phyloP scores from a whole-genome alignment of 108 stramenopile species.

The Pseudonitzschia multiseries region DNA sequence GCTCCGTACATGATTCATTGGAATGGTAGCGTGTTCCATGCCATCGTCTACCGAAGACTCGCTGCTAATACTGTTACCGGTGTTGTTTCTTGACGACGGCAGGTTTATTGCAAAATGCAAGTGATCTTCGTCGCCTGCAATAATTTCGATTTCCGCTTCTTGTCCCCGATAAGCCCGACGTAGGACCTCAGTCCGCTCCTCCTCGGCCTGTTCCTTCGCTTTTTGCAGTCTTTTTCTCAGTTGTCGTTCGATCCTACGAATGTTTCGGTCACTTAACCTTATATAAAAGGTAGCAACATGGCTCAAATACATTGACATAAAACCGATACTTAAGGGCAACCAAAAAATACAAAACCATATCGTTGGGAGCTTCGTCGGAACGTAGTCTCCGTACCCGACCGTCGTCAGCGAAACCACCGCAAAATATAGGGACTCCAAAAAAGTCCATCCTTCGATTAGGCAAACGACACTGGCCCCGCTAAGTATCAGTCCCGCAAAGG shows the following conservation, averaged over 20 bases:
- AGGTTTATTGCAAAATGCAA: neutral
- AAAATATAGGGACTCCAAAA: slow-evolving; percentile 80
- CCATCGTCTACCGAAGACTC: neutral
- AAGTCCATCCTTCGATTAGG: slow-evolving; percentile 77
- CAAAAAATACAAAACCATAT: slow-evolving; percentile 83
- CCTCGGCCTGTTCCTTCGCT: slow-evolving; percentile 50
- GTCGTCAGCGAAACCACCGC: slow-evolving; percentile 82
- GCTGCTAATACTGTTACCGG: neutral
- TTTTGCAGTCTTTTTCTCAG: slow-evolving; percentile 57
- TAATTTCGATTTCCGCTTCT: slow-evolving; percentile 32
- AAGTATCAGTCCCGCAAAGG: slow-evolving; percentile 71
- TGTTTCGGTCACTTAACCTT: slow-evolving; percentile 68
- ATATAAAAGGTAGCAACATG: slow-evolving; percentile 85
- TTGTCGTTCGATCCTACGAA: slow-evolving; percentile 62
- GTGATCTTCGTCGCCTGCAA: neutral
- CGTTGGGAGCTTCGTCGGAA: slow-evolving; percentile 58
- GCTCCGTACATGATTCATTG: slow-evolving; percentile 20
- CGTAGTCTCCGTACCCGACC: slow-evolving; percentile 76
- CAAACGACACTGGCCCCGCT: slow-evolving; percentile 78
- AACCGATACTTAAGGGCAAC: slow-evolving; percentile 80
- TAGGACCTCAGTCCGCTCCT: slow-evolving; percentile 40
- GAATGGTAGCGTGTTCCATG: slow-evolving; percentile 15
- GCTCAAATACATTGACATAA: slow-evolving; percentile 73
- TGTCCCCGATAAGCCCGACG: slow-evolving; percentile 44
- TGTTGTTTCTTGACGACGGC: neutral